A percentile compares a stretch with the other conserved stretches of the same genome.
Conservation (phyloP, 2,329 filamentous ascomycete genomes). For the Cercospora zeina region DNA sequence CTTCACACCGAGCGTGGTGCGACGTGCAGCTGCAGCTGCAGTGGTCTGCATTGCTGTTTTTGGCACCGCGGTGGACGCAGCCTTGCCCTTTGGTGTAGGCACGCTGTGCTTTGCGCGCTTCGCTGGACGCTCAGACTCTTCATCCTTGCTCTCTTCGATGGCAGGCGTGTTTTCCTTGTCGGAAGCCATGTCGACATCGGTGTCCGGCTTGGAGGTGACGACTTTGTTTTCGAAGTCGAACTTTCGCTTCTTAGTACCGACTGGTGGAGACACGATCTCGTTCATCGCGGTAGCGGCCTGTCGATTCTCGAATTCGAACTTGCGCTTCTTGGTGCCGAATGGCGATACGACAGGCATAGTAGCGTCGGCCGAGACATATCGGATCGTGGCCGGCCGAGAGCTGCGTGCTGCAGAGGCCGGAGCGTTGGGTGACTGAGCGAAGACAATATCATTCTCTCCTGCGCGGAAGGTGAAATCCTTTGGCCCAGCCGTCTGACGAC, state of each 20-base stretch:
- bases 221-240: slow-evolving; percentile 25
- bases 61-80: slow-evolving; percentile 15
- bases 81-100: slow-evolving; percentile 8
- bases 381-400: slow-evolving; percentile 45
- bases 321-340: slow-evolving; percentile 47
- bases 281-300: slow-evolving; percentile 40
- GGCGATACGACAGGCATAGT: slow-evolving; percentile 21
- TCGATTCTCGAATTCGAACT: slow-evolving; percentile 42
- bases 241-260: slow-evolving; percentile 23
- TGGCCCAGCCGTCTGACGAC: slow-evolving; percentile 41
- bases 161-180: slow-evolving; percentile 48
- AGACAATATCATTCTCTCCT: slow-evolving; percentile 46
- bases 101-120: slow-evolving; percentile 34
- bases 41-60: slow-evolving; percentile 18
- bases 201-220: slow-evolving; percentile 9
- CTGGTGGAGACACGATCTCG: slow-evolving; percentile 38
- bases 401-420: slow-evolving; percentile 29
- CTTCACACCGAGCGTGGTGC: slow-evolving; percentile 40
- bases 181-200: slow-evolving; percentile 29
- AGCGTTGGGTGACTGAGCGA: slow-evolving; percentile 43
- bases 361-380: slow-evolving; percentile 47
- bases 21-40: slow-evolving; percentile 26
- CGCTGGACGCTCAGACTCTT: slow-evolving; percentile 30
- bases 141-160: slow-evolving; percentile 35
- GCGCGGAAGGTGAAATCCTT: slow-evolving; percentile 54